Conservation (phyloP, 345 rosid species). For the Physaria fendleri region DNA sequence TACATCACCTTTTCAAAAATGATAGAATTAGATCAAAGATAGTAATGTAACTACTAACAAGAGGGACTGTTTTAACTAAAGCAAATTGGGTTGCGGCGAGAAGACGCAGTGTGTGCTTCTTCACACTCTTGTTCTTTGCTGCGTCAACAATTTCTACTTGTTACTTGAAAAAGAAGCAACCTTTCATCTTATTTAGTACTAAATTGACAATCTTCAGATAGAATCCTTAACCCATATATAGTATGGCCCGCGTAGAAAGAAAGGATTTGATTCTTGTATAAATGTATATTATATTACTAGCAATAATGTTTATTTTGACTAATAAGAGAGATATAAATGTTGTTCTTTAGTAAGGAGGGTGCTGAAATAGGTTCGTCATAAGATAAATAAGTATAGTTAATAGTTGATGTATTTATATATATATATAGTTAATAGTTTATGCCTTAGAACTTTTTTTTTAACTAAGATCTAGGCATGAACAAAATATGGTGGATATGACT, state of each 20-base stretch:
- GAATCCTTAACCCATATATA: conserved; percentile 28
- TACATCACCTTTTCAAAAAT: not conserved
- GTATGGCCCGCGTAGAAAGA: conserved; percentile 18
- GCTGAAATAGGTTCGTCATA: not conserved
- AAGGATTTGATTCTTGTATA: conserved; percentile 20
- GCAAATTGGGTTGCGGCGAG: conserved; percentile 48
- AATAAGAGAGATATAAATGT: not conserved
- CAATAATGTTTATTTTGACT: not conserved
- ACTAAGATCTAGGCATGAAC: too few relatives aligned
- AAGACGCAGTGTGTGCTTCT: conserved; percentile 38
- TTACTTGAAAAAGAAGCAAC: conserved; percentile 23
- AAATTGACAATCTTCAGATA: conserved; percentile 16
- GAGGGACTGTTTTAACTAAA: conserved; percentile 29
- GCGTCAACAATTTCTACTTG: conserved; percentile 7
- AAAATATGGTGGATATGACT: too few relatives aligned
- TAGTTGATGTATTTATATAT: too few relatives aligned
- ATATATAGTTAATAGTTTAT: too few relatives aligned
- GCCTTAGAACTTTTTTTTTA: too few relatives aligned
- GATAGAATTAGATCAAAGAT: not conserved
- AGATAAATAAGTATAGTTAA: not conserved
- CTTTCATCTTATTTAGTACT: conserved; percentile 8
- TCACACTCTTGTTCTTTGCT: conserved; percentile 1
- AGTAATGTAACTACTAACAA: conserved; percentile 12
- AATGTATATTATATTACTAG: conserved; percentile 2
- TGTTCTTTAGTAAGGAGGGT: not conserved